Percentiles rank a stretch among this genome's conserved stretches.
phyloP scores from a whole-genome alignment of 768 basidiomycete genomes.

The Trametes sanguinea region DNA sequence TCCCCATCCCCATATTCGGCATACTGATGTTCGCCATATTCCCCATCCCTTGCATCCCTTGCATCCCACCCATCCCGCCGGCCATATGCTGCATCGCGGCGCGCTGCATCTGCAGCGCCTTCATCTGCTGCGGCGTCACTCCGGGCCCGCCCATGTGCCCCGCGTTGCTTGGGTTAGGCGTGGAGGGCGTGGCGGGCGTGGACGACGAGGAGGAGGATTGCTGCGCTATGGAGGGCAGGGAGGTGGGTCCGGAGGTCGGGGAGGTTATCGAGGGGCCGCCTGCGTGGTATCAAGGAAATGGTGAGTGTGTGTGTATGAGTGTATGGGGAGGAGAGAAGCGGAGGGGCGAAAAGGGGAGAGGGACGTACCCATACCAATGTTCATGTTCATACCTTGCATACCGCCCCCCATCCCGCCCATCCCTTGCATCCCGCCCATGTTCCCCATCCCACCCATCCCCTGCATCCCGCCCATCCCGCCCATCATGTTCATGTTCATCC shows the following conservation, averaged over 20 bases:
- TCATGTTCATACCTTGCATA: constrained; percentile 3
- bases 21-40: constrained; percentile 4
- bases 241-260: constrained; percentile 7
- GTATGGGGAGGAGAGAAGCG: neutral
- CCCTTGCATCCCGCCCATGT: neutral
- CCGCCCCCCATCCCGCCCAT: constrained; percentile 23
- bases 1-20: neutral
- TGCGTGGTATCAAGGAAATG: constrained; percentile 9
- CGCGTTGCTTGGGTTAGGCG: constrained; percentile 11
- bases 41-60: constrained; percentile 24
- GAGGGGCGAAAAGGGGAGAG: neutral
- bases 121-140: constrained; percentile 26
- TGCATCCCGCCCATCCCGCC: constrained; percentile 11
- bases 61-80: constrained; percentile 4
- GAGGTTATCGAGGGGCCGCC: constrained; percentile 8
- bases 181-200: constrained; percentile 2
- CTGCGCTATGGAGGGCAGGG: constrained; percentile 9
- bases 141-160: constrained; percentile 30
- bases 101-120: constrained; percentile 34
- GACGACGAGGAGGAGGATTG: neutral
- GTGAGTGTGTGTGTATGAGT: constrained; percentile 1
- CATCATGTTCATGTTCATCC: constrained; percentile 15
- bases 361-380: constrained; percentile 18
- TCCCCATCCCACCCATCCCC: constrained; percentile 24
- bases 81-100: constrained; percentile 2